Percentiles rank a stretch among this genome's conserved stretches.
These are phyloP conservation scores for Penicillium soppii DNA, from an alignment of 495 filamentous ascomycete genomes.

Conservation along the genomic window DNA sequence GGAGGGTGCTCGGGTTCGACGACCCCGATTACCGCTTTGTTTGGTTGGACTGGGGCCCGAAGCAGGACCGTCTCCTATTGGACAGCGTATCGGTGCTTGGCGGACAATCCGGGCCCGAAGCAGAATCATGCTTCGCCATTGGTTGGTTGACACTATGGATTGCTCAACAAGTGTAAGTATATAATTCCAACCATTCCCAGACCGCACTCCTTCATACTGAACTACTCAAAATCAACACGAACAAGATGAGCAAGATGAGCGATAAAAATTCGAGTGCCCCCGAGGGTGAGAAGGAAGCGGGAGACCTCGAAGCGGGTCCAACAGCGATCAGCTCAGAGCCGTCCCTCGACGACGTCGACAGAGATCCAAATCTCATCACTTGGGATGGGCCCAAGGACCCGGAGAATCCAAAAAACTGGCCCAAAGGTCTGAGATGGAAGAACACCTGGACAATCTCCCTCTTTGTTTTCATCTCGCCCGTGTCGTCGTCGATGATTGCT, in stretches of 20 bases:
- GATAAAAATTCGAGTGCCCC: neutral
- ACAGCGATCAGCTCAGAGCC: neutral
- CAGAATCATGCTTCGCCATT: neutral
- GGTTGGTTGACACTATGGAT: neutral
- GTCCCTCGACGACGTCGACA: neutral
- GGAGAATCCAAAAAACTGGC: constrained; percentile 32
- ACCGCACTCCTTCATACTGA: neutral
- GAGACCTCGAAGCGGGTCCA: neutral
- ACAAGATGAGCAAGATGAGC: neutral
- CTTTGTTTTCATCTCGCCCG: constrained; percentile 49
- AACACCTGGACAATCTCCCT: constrained; percentile 46
- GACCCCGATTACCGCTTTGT: too few species aligned
- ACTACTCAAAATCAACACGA: neutral
- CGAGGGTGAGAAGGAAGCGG: neutral
- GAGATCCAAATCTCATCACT: constrained; percentile 18
- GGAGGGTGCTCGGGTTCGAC: constrained; percentile 20
- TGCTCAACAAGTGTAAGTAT: neutral
- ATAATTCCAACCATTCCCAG: neutral
- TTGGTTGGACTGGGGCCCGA: neutral
- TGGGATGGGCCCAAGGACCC: constrained; percentile 48
- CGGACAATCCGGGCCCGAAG: neutral
- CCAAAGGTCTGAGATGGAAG: constrained; percentile 42
- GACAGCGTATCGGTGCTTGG: neutral
- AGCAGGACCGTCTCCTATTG: neutral
- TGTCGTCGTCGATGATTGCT: constrained; percentile 61